Evolutionary conservation across 306 rosid species (phyloP), one percentile per base, ranked within the genome.

Genomic region (Castanea sativa): DNA sequence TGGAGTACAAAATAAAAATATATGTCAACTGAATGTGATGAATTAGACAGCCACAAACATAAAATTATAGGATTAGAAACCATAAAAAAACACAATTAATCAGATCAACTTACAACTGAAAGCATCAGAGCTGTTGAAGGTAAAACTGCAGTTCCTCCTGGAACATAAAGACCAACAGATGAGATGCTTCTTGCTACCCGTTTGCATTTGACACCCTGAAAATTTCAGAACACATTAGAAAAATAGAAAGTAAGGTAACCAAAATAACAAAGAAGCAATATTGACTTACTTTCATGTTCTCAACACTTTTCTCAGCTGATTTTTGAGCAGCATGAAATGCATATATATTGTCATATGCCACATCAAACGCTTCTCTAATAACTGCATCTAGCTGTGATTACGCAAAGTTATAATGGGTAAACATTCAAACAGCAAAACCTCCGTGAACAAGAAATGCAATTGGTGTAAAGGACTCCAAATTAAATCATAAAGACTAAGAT

Each of bases 41-140:
- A 72, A 43, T 55, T 21, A 23, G 32, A 74, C 56, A 78, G 51
- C 73, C 73, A 70, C 30, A 33, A 60, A 20, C 56, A 25, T 53
- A 73, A 75, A 61, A 77, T 16, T 51, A 35, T 20, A 70, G 55
- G 58, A 75, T 20, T 38, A 41, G 13, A 61, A 69, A 55, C 14
- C 55, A 58, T 58, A 45, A 70, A 71, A 78, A 56, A 73, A 57
- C 27, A 25, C 4, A 18, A n/a, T 59, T 69, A 60, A 63, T 84
- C 55, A 61, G 33, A 80, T 79, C 78, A 79, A 89, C 98, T 87
- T 90, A 95, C 99, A 84, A 95, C 84, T 75, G 99, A 85, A 79
- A 95, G 99, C 99, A 95, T 95, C 86, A 95, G 83, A 78, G 99
- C 98, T 6, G 99, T 93, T 73, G 99, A 95, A 79, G 99, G 99